phyloP scores from a whole-genome alignment of 768 basidiomycete species.

The Psilocybe subaeruginosa region DNA sequence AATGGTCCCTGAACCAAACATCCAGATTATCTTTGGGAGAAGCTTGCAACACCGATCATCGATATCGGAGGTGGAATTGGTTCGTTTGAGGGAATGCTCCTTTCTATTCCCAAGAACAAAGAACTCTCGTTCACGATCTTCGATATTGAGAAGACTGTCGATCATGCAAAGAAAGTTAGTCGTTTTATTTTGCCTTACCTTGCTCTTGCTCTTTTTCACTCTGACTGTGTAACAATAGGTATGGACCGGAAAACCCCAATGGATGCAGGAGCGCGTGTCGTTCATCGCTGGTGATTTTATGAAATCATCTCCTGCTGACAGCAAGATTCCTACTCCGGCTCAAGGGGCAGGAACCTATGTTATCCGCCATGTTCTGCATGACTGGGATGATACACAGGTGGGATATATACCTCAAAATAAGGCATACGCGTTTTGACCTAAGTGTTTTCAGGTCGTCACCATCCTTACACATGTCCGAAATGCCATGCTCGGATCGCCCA shows the following conservation, averaged over 20 bases:
- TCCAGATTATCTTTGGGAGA: conserved; percentile 1
- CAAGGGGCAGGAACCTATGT: conserved; percentile 2
- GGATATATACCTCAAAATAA: too few species aligned
- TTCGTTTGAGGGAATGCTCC: background rate
- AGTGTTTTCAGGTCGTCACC: background rate
- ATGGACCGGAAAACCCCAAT: background rate
- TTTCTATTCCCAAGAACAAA: background rate
- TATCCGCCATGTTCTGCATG: background rate
- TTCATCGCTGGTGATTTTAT: conserved; percentile 2
- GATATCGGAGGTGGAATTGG: conserved; percentile 4
- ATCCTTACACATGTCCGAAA: background rate
- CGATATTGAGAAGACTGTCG: conserved; percentile 3
- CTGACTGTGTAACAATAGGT: background rate
- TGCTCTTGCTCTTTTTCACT: background rate
- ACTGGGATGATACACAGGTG: conserved; percentile 1
- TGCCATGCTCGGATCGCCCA: background rate
- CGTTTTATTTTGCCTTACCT: background rate
- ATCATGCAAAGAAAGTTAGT: background rate
- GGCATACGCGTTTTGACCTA: too few species aligned
- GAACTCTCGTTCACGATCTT: conserved; percentile 1
- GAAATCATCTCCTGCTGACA: background rate
- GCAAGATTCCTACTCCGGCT: background rate
- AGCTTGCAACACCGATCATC: background rate
- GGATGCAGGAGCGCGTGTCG: background rate
- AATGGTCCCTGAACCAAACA: background rate